Evolutionary conservation across 106 monocot genomes (phyloP), one percentile per base, ranked within the genome.

Genomic region (Alisma plantagoaquatica): DNA sequence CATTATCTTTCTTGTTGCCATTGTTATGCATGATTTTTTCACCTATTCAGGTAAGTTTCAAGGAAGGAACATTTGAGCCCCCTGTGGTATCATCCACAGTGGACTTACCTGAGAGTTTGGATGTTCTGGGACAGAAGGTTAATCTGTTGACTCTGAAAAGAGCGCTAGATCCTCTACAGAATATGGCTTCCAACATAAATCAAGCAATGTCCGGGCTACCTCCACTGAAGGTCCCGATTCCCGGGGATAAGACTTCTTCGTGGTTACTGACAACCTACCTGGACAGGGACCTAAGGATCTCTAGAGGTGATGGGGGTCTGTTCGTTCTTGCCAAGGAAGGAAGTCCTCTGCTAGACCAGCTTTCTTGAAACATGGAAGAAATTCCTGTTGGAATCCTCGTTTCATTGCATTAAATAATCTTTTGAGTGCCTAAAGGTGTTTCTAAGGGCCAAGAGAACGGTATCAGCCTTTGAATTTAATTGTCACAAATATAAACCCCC

Each of bases 241-340:
- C 83, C 17, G 75, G 81, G 20, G 64, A 78, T 42, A 53, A 81
- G 31, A 24, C 75, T 0, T 26, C 60, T 24, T 88, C 88, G 0
- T 96, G 87, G 88, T 73, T 96, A 5, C 19, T 96, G 50, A 88
- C 80, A 38, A 96, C 94, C 23, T 88, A 78, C 57, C 80, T 96
- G 0, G 88, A 96, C 22, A 53, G 76, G n/a, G 94, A 96, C 33
- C 68, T 96, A 16, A 75, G 88, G 28, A 84, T 96, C 43, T 96
- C 88, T 1, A 88, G 94, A 63, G 84, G 88, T 2, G 88, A 96
- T 23, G 84, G 94, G 12, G 94, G 94, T 27, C 62, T 96, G 41
- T 96, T 88, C 56, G 59, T 96, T 23, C 84, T 96, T 22, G 88
- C 65, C 27, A 88, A 81, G 59, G 84, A 88, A 73, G 88, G 88